A percentile compares a stretch with the other conserved stretches of the same genome.
Evolutionary conservation across 345 rosid genomes (phyloP).

Genomic region (Hirschfeldia incana): DNA sequence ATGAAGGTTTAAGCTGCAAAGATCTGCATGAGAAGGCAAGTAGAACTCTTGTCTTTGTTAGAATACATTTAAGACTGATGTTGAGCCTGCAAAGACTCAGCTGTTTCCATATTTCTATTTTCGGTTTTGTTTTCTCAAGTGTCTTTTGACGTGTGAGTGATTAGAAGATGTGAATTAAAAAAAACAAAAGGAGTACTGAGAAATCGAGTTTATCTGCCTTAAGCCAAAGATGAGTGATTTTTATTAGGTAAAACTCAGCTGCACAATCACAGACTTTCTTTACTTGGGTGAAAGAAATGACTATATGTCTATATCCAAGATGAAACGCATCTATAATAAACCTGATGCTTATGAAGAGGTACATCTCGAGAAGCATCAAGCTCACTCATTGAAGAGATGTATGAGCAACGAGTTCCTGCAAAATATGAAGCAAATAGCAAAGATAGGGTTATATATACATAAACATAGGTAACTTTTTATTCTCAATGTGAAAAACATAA

Average conservation of each 20-base stretch:
- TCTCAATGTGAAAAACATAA: neutral
- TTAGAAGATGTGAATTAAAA: neutral
- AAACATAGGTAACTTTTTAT: neutral
- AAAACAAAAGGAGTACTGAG: neutral
- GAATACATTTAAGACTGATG: neutral
- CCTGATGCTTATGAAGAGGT: slow-evolving; percentile 15
- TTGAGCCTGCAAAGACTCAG: neutral
- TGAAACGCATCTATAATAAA: slow-evolving; percentile 6
- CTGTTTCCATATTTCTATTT: neutral
- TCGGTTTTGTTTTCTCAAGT: neutral
- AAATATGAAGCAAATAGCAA: slow-evolving; percentile 21
- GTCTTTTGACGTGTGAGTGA: neutral
- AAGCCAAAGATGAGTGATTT: slow-evolving; percentile 1
- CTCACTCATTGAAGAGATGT: slow-evolving; percentile 46
- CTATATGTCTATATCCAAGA: neutral
- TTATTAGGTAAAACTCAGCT: neutral
- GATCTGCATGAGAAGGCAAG: too few species aligned
- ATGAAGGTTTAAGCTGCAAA: too few species aligned
- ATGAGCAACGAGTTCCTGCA: slow-evolving; percentile 68
- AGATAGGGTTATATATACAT: neutral
- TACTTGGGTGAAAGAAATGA: slow-evolving; percentile 4
- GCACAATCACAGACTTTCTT: slow-evolving; percentile 1
- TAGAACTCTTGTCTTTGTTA: neutral
- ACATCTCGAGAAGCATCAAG: slow-evolving; percentile 8
- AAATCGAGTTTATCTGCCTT: slow-evolving; percentile 3